Percentiles rank a stretch among this genome's conserved stretches.
Evolutionary conservation across 495 filamentous ascomycete genomes (phyloP).

Genomic region (Lichina pygmaea): DNA sequence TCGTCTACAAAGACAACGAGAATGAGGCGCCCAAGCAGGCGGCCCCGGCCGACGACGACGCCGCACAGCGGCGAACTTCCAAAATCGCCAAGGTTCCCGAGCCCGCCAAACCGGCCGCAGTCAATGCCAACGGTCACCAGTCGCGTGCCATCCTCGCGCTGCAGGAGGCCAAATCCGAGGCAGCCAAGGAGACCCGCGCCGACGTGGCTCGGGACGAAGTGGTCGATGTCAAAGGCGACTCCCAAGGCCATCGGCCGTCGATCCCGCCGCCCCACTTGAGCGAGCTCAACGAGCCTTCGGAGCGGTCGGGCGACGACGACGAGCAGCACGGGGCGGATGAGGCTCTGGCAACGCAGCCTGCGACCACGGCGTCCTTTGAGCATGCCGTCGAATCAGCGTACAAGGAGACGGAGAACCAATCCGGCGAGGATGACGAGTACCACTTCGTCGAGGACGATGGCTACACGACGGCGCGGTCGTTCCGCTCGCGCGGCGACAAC

Average conservation of each 20-base stretch:
- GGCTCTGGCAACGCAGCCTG: neutral
- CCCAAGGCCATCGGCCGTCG: too few species aligned
- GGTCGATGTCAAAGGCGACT: too few species aligned
- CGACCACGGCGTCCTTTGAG: slow-evolving; percentile 2
- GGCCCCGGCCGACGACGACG: neutral
- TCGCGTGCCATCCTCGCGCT: too few species aligned
- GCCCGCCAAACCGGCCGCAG: too few species aligned
- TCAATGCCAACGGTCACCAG: too few species aligned
- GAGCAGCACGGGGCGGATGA: neutral
- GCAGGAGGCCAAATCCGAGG: too few species aligned
- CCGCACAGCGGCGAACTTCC: neutral
- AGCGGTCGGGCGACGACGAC: neutral
- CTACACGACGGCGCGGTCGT: slow-evolving; percentile 50
- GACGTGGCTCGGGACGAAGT: too few species aligned
- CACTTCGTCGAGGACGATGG: slow-evolving; percentile 63
- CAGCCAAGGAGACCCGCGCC: too few species aligned
- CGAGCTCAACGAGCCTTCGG: neutral
- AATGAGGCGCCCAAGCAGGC: slow-evolving; percentile 5
- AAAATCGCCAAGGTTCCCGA: too few species aligned
- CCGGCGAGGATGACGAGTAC: slow-evolving; percentile 50
- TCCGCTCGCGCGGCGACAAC: slow-evolving; percentile 48
- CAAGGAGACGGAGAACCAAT: slow-evolving; percentile 41
- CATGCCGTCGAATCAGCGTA: slow-evolving; percentile 3
- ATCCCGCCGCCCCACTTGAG: too few species aligned
- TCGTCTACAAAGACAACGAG: slow-evolving; percentile 37